A percentile compares a stretch with the other conserved stretches of the same genome.
These are phyloP conservation scores for Nicotiana rustica DNA, from an alignment of 305 asterid genomes.

Conservation along the genomic window DNA sequence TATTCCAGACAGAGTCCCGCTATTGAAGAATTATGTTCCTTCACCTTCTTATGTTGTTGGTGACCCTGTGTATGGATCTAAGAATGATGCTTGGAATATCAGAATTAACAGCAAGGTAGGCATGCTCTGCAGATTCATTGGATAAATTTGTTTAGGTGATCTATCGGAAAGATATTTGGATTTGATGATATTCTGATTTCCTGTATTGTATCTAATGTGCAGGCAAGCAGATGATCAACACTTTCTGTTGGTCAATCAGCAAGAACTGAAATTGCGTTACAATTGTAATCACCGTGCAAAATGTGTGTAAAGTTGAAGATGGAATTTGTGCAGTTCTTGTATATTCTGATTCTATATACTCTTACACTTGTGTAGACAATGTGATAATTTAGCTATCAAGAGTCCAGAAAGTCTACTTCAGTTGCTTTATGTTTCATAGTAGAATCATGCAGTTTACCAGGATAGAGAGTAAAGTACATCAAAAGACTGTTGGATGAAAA, in stretches of 20 bases:
- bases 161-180: background rate
- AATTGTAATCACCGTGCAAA: background rate
- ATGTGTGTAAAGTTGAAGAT: background rate
- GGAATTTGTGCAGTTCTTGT: constrained; percentile 26
- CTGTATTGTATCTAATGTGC: background rate
- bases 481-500: background rate
- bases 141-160: background rate
- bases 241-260: constrained; percentile 18
- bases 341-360: background rate
- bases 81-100: constrained; percentile 67
- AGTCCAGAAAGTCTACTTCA: background rate
- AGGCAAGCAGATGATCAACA: constrained; percentile 31
- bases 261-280: background rate
- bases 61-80: constrained; percentile 66
- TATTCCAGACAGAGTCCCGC: constrained; percentile 80
- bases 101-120: constrained; percentile 79
- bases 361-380: background rate
- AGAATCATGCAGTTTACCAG: background rate
- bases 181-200: background rate
- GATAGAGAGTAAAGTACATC: background rate
- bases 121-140: constrained; percentile 8
- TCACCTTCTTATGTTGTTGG: constrained; percentile 62
- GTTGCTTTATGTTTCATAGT: background rate
- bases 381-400: background rate
- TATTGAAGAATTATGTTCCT: constrained; percentile 80